A percentile compares a stretch with the other conserved stretches of the same genome.
These are phyloP conservation scores for Eucalyptus victrix DNA, from an alignment of 345 rosid species.

Conservation along the genomic window DNA sequence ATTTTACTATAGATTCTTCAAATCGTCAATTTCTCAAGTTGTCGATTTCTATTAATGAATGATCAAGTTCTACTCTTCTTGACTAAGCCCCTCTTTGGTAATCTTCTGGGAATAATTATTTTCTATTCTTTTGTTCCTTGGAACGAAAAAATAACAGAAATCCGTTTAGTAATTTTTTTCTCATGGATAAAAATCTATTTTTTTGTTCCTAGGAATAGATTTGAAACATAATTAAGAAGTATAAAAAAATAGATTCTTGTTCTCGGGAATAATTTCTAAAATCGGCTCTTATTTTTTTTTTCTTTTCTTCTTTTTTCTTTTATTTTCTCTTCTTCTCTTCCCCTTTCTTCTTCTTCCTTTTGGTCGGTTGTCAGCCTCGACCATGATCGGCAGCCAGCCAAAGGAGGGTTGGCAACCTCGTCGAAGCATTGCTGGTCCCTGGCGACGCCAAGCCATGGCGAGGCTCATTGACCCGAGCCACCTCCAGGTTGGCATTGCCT, in stretches of 20 bases:
- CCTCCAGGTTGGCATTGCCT: too few relatives aligned
- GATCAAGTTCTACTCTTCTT: neutral
- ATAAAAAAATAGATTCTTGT: too few relatives aligned
- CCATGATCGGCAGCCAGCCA: accelerated
- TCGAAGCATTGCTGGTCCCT: accelerated
- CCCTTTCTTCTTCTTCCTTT: too few relatives aligned
- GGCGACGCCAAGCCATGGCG: accelerated
- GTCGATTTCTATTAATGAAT: too few relatives aligned
- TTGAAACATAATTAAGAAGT: too few relatives aligned
- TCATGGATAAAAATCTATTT: accelerated
- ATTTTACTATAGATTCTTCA: neutral
- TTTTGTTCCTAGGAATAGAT: accelerated
- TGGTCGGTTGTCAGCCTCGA: accelerated
- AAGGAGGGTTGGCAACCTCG: too few relatives aligned
- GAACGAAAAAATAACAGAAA: accelerated
- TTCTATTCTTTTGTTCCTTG: too few relatives aligned
- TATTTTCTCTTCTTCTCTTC: too few relatives aligned
- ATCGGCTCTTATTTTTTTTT: too few relatives aligned
- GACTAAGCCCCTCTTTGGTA: neutral
- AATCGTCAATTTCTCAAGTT: neutral
- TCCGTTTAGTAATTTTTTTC: accelerated
- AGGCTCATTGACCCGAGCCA: accelerated
- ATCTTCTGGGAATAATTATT: accelerated
- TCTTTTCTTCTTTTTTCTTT: too few relatives aligned
- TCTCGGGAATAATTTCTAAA: accelerated